phyloP scores from a whole-genome alignment of 768 basidiomycete genomes.

The Tulasnella sp. region DNA sequence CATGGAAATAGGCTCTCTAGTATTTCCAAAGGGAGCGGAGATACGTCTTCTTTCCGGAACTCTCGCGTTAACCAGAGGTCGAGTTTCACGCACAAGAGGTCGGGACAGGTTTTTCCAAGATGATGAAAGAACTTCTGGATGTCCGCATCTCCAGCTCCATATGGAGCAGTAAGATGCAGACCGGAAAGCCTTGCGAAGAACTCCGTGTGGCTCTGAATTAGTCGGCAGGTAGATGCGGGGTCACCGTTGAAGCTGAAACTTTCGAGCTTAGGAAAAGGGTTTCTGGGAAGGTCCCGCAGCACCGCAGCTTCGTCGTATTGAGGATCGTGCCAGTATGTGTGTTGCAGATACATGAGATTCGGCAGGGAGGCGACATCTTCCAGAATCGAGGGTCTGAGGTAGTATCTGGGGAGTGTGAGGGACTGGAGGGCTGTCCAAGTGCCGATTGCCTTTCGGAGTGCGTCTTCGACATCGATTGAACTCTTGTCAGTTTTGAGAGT shows the following conservation, averaged over 20 bases:
- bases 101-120: background rate
- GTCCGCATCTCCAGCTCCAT: background rate
- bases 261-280: background rate
- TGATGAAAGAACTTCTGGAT: background rate
- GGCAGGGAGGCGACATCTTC: background rate
- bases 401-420: background rate
- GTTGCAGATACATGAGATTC: background rate
- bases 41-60: background rate
- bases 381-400: background rate
- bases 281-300: background rate
- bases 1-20: background rate
- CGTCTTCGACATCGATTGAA: background rate
- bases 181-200: background rate
- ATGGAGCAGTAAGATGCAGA: background rate
- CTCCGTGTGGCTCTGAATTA: background rate
- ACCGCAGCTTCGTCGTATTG: background rate
- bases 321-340: background rate
- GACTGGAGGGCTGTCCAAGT: background rate
- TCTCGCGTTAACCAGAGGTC: too few species aligned
- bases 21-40: background rate
- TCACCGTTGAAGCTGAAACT: background rate
- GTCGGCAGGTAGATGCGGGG: background rate
- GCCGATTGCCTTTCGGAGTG: background rate
- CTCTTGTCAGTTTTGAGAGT: background rate
- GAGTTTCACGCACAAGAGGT: too few species aligned